phyloP scores from a whole-genome alignment of 768 basidiomycete species.

The Lentinula sp. region DNA sequence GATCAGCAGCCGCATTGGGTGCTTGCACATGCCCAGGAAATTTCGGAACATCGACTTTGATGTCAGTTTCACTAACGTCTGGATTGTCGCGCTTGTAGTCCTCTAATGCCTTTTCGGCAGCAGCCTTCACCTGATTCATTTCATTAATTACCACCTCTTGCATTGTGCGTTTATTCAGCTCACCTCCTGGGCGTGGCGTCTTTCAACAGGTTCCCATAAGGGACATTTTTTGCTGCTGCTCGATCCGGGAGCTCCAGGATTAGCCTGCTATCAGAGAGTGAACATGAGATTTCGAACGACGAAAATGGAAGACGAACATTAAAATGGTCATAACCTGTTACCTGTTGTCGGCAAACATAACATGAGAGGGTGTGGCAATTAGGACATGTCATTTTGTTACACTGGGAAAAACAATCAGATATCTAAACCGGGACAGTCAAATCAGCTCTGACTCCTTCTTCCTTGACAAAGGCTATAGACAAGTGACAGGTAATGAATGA shows the following conservation, averaged over 20 bases:
- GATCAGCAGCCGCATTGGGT: not conserved
- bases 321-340: conserved; percentile 78
- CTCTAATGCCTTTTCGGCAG: conserved; percentile 60
- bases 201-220: conserved; percentile 65
- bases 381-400: conserved; percentile 89
- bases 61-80: conserved; percentile 50
- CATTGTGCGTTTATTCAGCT: not conserved
- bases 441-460: conserved; percentile 52
- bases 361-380: conserved; percentile 72
- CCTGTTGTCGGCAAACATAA: conserved; percentile 74
- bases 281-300: conserved; percentile 6
- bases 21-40: conserved; percentile 20
- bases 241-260: conserved; percentile 6
- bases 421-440: too few species aligned
- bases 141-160: not conserved
- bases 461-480: conserved; percentile 71
- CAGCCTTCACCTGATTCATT: conserved; percentile 52
- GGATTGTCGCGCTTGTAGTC: conserved; percentile 56
- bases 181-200: conserved; percentile 64
- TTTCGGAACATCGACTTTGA: conserved; percentile 61
- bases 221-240: conserved; percentile 41
- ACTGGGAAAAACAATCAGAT: conserved; percentile 33
- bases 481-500: not conserved
- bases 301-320: conserved; percentile 22
- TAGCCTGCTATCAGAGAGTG: conserved; percentile 8